Percentiles rank a stretch among this genome's conserved stretches.
phyloP scores from a whole-genome alignment of 1,139 yeast species.

The Nakaseomyces nivariensis region DNA sequence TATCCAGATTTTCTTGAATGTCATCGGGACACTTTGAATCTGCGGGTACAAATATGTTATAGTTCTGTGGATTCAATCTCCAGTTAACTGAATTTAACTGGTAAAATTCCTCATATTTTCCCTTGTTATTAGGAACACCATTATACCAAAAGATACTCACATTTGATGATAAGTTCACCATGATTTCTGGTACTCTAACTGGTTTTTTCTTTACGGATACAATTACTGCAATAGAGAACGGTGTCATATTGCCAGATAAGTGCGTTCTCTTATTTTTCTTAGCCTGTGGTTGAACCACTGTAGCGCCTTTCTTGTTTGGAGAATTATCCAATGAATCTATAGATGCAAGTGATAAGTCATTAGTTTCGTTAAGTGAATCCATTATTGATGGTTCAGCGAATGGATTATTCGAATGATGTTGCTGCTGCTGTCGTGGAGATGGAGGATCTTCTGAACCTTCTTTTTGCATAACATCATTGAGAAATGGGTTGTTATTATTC shows the following conservation, averaged over 20 bases:
- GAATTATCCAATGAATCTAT: not conserved
- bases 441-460: not conserved
- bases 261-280: constrained; percentile 1
- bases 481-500: not conserved
- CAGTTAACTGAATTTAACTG: constrained; percentile 39
- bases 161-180: constrained; percentile 24
- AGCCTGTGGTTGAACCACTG: not conserved
- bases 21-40: constrained; percentile 12
- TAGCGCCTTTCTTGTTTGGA: not conserved
- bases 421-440: not conserved
- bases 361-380: constrained; percentile 5
- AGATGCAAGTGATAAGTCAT: constrained; percentile 3
- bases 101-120: constrained; percentile 33
- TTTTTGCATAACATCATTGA: not conserved
- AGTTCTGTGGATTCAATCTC: constrained; percentile 36
- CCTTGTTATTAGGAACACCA: constrained; percentile 35
- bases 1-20: constrained; percentile 8
- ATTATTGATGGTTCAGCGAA: not conserved
- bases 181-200: constrained; percentile 19
- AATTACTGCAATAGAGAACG: constrained; percentile 19
- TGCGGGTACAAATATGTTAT: constrained; percentile 36
- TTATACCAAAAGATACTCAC: constrained; percentile 41
- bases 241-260: constrained; percentile 11
- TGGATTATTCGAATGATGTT: not conserved
- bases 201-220: constrained; percentile 20